Evolutionary conservation across 345 rosid species (phyloP).

Genomic region (Arabidopsis arenosa): DNA sequence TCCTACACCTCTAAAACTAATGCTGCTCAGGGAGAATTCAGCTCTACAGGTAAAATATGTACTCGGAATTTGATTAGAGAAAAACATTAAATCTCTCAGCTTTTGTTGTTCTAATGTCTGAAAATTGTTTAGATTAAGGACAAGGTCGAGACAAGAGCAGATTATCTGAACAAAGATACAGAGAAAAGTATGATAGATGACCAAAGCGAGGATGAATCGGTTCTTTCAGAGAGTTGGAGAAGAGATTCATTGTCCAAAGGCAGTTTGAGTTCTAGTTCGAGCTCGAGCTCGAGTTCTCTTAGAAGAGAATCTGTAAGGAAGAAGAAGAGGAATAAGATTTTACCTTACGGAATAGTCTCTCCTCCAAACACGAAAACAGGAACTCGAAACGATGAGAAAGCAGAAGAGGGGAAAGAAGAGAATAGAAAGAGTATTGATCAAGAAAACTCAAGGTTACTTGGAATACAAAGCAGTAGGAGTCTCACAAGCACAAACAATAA

Average conservation of each 20-base stretch:
- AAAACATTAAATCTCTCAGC: slow-evolving; percentile 40
- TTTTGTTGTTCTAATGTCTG: slow-evolving; percentile 12
- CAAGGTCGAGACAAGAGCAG: slow-evolving; percentile 41
- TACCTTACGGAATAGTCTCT: slow-evolving; percentile 49
- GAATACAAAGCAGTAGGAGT: slow-evolving; percentile 28
- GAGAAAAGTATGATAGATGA: slow-evolving; percentile 15
- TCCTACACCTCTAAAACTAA: slow-evolving; percentile 60
- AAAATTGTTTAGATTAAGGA: slow-evolving; percentile 34
- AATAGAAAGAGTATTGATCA: slow-evolving; percentile 6
- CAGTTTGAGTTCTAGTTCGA: slow-evolving; percentile 54
- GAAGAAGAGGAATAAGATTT: slow-evolving; percentile 39
- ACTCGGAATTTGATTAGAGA: neutral
- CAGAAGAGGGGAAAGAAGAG: slow-evolving; percentile 27
- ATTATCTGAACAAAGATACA: slow-evolving; percentile 29
- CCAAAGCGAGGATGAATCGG: slow-evolving; percentile 54
- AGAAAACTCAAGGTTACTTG: slow-evolving; percentile 49
- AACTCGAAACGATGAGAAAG: slow-evolving; percentile 38
- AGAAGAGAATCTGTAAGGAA: slow-evolving; percentile 49
- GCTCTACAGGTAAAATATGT: slow-evolving; percentile 29
- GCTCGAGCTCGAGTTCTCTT: slow-evolving; percentile 48
- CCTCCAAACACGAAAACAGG: slow-evolving; percentile 58
- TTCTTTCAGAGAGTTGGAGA: slow-evolving; percentile 37
- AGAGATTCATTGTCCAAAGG: slow-evolving; percentile 38
- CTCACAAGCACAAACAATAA: slow-evolving; percentile 18
- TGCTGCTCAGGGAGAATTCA: slow-evolving; percentile 50